Base-by-base conservation (phyloP, 805 yeast genomes). In the Hanseniaspora opuntiae region DNA sequence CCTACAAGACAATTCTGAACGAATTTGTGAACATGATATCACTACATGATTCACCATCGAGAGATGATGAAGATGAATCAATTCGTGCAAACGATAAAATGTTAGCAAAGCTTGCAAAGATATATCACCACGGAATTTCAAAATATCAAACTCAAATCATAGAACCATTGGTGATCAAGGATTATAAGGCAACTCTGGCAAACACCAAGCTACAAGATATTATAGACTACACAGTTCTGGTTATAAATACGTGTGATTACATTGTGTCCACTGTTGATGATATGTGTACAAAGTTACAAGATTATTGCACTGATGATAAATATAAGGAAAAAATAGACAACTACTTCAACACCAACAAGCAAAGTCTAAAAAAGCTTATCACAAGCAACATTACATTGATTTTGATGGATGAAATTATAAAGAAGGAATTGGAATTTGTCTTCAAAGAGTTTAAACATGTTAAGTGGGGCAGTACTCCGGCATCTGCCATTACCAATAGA, bases 231-330 rank as follows among this genome's bases (percentile, higher is more conserved):
- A 72, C 85, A 1, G 81, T 93, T 30, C 69, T 86, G 62, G 75
- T 88, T 10, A 68, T 90, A 36, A 86, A 87, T 59, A 90, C 98
- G 0, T 87, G 95, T 0, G 96, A 90, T 63, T 93, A 89, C 64
- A 82, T 95, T 56, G 77, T 86, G 17, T 72, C 78, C 11, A 93
- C 96, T 3, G 77, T 82, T 2, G 74, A 74, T 12, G 97, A 93
- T 63, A 68, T 93, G 45, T 87, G 81, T 59, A 84, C 82, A 25
- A 78, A 78, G 59, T 66, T 79, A 16, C 55, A 64, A 62, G 70
- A 70, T 45, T 60, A 74, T 65, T 67, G 75, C 35, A 63, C 68
- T 66, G 60, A 71, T 64, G 47, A 42, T 36, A 50, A 36, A 36
- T 42, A 66, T 20, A 71, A 69, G 55, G 62, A 80, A n/a, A 64